A percentile compares a stretch with the other conserved stretches of the same genome.
Evolutionary conservation across 768 basidiomycete genomes (phyloP).

Genomic region (Coprinopsis cinerea): DNA sequence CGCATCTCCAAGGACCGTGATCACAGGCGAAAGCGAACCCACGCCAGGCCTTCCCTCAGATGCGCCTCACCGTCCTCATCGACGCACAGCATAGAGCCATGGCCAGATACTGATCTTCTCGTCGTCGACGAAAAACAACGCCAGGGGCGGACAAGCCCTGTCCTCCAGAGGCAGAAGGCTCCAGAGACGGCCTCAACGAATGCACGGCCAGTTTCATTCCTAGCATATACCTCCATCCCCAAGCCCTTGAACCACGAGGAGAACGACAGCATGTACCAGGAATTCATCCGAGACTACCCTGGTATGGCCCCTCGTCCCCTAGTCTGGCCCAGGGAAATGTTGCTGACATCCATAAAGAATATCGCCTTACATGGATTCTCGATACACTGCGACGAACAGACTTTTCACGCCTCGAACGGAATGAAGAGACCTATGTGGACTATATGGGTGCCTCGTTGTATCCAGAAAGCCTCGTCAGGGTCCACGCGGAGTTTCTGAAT

Average conservation of each 20-base stretch:
- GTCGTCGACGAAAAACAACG: constrained; percentile 8
- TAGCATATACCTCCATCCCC: constrained; percentile 12
- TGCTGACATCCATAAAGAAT: constrained; percentile 33
- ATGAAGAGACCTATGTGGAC: constrained; percentile 74
- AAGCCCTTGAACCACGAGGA: constrained; percentile 19
- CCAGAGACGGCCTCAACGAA: background rate
- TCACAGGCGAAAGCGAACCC: constrained; percentile 3
- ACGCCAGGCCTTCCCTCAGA: constrained; percentile 7
- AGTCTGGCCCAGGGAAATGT: background rate
- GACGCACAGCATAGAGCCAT: constrained; percentile 7
- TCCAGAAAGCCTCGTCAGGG: constrained; percentile 69
- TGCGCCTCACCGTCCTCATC: constrained; percentile 10
- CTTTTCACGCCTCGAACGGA: constrained; percentile 50
- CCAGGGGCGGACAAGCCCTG: background rate
- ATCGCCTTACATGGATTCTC: constrained; percentile 62
- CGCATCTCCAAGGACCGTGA: background rate
- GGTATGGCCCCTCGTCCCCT: constrained; percentile 17
- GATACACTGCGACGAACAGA: constrained; percentile 63
- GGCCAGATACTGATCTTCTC: constrained; percentile 6
- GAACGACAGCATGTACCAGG: constrained; percentile 37
- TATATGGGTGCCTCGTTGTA: constrained; percentile 84
- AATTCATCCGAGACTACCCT: constrained; percentile 42
- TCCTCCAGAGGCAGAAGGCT: background rate
- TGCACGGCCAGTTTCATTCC: constrained; percentile 7
- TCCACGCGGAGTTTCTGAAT: constrained; percentile 65